phyloP scores from a whole-genome alignment of 768 basidiomycete genomes.

The Russula vinacea region DNA sequence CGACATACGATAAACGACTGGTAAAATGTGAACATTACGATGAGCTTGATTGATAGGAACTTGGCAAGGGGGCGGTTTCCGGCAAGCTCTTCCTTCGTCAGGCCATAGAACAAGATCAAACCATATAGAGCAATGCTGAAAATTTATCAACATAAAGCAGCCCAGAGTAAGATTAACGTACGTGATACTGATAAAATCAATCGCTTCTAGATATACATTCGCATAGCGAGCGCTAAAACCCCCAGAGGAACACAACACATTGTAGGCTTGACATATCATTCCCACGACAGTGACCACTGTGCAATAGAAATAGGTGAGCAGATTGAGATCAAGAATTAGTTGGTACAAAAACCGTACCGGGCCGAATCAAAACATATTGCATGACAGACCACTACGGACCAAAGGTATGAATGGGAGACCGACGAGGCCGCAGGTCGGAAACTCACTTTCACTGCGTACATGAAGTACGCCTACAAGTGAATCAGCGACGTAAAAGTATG shows the following conservation, averaged over 20 bases:
- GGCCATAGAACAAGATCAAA: constrained; percentile 75
- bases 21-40: constrained; percentile 88
- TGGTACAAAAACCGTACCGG: constrained; percentile 37
- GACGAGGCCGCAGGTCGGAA: neutral
- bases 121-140: constrained; percentile 81
- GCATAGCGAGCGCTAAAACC: constrained; percentile 61
- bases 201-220: constrained; percentile 61
- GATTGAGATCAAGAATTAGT: neutral
- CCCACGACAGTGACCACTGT: constrained; percentile 66
- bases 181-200: constrained; percentile 84
- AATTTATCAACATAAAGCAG: neutral
- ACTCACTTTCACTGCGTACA: constrained; percentile 77
- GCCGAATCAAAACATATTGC: constrained; percentile 80
- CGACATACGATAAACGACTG: constrained; percentile 63
- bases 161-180: constrained; percentile 33
- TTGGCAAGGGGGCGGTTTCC: constrained; percentile 77
- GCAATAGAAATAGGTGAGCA: constrained; percentile 6
- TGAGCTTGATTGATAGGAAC: constrained; percentile 83
- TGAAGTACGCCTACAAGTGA: constrained; percentile 67
- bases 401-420: constrained; percentile 14
- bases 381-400: constrained; percentile 71
- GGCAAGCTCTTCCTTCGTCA: constrained; percentile 73
- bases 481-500: constrained; percentile 14
- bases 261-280: constrained; percentile 68
- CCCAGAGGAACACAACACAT: constrained; percentile 65